Conservation (phyloP, 1,284 basidiomycete genomes). For the Cryptococcus jaspeensis region DNA sequence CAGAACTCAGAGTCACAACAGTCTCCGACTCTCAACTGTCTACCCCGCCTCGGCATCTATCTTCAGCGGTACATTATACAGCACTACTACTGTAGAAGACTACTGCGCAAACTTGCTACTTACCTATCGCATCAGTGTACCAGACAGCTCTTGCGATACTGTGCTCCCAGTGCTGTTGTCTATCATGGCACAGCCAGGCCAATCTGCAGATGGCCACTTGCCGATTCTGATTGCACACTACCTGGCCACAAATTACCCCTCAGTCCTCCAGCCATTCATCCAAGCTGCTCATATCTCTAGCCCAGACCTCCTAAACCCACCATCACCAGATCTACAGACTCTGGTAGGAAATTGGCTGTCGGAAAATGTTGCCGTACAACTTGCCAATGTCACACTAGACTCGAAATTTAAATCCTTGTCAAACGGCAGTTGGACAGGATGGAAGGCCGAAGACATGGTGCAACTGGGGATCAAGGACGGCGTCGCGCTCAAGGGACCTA, state of each 20-base stretch:
- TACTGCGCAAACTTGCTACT: not conserved
- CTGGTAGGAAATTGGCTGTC: slow-evolving; percentile 37
- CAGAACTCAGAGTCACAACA: too few relatives aligned
- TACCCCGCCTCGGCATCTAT: too few relatives aligned
- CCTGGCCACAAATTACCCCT: slow-evolving; percentile 38
- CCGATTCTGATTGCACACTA: slow-evolving; percentile 45
- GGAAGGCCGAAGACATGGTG: slow-evolving; percentile 25
- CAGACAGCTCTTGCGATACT: not conserved
- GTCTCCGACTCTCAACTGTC: too few relatives aligned
- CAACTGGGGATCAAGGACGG: slow-evolving; percentile 16
- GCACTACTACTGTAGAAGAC: not conserved
- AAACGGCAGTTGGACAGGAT: slow-evolving; percentile 23
- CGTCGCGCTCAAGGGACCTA: slow-evolving; percentile 21
- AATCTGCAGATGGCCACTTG: slow-evolving; percentile 8
- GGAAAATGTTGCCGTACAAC: slow-evolving; percentile 19
- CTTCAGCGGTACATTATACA: not conserved
- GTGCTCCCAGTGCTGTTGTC: too few relatives aligned
- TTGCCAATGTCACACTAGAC: slow-evolving; percentile 14
- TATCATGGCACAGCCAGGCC: too few relatives aligned
- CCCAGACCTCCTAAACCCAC: slow-evolving; percentile 29
- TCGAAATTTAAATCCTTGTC: slow-evolving; percentile 2
- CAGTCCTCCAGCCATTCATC: slow-evolving; percentile 40
- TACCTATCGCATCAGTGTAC: not conserved
- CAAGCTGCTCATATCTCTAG: slow-evolving; percentile 23
- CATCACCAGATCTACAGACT: slow-evolving; percentile 40